These are phyloP conservation scores for Citrus glauca DNA, from an alignment of 345 rosid species.

Conservation along the genomic window DNA sequence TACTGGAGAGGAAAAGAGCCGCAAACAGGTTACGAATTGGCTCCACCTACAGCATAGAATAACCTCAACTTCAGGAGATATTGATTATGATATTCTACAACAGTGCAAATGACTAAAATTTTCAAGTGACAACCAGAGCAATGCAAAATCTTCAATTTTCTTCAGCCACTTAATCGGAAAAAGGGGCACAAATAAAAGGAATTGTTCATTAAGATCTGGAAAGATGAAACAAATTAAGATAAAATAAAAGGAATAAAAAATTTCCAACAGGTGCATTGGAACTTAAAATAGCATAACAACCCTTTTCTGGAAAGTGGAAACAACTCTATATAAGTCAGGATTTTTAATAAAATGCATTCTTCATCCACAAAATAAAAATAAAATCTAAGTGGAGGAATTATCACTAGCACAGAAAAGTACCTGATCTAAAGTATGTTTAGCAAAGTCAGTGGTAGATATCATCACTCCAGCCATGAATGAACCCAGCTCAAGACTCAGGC, in stretches of 20 bases:
- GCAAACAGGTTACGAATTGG: slow-evolving; percentile 96
- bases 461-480: slow-evolving; percentile 98
- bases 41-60: slow-evolving; percentile 64
- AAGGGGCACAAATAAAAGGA: not conserved
- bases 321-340: not conserved
- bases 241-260: not conserved
- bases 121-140: not conserved
- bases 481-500: slow-evolving; percentile 98
- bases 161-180: not conserved
- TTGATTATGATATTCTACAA: not conserved
- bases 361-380: not conserved
- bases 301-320: not conserved
- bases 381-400: not conserved
- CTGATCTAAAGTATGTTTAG: slow-evolving; percentile 96
- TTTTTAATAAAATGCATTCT: not conserved
- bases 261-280: not conserved
- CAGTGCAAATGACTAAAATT: not conserved
- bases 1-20: slow-evolving; percentile 95
- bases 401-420: slow-evolving; percentile 30
- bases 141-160: not conserved
- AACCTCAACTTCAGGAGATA: not conserved
- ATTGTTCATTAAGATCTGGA: not conserved
- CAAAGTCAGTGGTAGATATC: slow-evolving; percentile 96
- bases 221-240: not conserved
- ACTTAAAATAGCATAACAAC: not conserved